phyloP scores from a whole-genome alignment of 805 yeast species.

The Komagataella pseudopastoris region DNA sequence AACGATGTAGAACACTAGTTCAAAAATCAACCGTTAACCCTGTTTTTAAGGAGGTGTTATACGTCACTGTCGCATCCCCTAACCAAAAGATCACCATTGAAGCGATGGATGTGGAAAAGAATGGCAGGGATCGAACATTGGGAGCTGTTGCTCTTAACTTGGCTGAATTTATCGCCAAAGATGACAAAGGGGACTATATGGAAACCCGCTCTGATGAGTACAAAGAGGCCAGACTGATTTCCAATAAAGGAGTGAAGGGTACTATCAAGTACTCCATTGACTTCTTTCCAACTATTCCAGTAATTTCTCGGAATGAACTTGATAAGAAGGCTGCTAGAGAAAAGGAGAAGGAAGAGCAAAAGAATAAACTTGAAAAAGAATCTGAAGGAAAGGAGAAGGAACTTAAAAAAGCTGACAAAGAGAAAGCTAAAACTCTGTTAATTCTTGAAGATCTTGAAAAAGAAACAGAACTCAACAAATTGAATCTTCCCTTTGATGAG shows the following conservation, averaged over 20 bases:
- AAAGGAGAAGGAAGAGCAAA: conserved; percentile 12
- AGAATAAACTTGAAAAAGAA: conserved; percentile 18
- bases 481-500: conserved; percentile 44
- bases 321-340: conserved; percentile 32
- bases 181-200: conserved; percentile 49
- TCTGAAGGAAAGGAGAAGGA: conserved; percentile 10
- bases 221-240: conserved; percentile 49
- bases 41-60: conserved; percentile 71
- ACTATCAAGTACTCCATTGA: conserved; percentile 56
- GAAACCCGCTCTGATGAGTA: conserved; percentile 43
- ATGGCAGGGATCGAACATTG: conserved; percentile 71
- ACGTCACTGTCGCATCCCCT: conserved; percentile 70
- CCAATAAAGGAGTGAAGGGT: conserved; percentile 79
- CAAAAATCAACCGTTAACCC: conserved; percentile 61
- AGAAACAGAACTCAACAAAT: conserved; percentile 24
- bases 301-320: conserved; percentile 64
- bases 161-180: conserved; percentile 50
- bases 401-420: conserved; percentile 18
- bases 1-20: conserved; percentile 65
- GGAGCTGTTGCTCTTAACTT: conserved; percentile 70
- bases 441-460: conserved; percentile 15
- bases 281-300: conserved; percentile 75
- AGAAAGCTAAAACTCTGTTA: conserved; percentile 10
- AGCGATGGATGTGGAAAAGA: conserved; percentile 81
- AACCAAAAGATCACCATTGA: conserved; percentile 76